These are phyloP conservation scores for Lantana camara DNA, from an alignment of 257 asterid genomes.

Conservation along the genomic window DNA sequence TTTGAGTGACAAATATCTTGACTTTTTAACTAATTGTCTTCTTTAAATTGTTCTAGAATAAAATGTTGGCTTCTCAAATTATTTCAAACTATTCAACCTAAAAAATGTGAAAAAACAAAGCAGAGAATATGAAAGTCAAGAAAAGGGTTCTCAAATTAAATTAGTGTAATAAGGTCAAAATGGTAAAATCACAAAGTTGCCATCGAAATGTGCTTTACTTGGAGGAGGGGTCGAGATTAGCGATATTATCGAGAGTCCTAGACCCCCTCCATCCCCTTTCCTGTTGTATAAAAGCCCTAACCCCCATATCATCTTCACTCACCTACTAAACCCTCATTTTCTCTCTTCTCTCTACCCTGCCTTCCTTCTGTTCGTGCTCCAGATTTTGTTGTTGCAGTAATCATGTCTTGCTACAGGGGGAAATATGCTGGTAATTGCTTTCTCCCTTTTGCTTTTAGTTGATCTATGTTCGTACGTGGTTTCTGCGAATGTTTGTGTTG, in stretches of 20 bases:
- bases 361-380: not conserved
- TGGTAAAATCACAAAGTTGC: not conserved
- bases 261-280: not conserved
- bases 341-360: not conserved
- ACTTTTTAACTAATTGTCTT: too few species aligned
- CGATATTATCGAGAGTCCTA: conserved; percentile 39
- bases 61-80: not conserved
- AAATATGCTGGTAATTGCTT: conserved; percentile 69
- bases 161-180: conserved; percentile 18
- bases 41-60: too few species aligned
- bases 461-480: not conserved
- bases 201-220: conserved; percentile 32
- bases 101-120: too few species aligned
- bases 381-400: not conserved
- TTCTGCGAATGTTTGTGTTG: not conserved
- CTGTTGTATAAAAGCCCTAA: conserved; percentile 32
- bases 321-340: not conserved
- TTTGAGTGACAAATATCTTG: not conserved
- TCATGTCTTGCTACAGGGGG: conserved; percentile 84
- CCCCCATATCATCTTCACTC: not conserved
- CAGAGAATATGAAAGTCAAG: too few species aligned
- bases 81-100: too few species aligned
- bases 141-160: not conserved
- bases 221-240: conserved; percentile 55
- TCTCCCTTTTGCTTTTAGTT: not conserved